Evolutionary conservation across 441 rosid genomes (phyloP).

Genomic region (Cnidoscolus chayamansa): DNA sequence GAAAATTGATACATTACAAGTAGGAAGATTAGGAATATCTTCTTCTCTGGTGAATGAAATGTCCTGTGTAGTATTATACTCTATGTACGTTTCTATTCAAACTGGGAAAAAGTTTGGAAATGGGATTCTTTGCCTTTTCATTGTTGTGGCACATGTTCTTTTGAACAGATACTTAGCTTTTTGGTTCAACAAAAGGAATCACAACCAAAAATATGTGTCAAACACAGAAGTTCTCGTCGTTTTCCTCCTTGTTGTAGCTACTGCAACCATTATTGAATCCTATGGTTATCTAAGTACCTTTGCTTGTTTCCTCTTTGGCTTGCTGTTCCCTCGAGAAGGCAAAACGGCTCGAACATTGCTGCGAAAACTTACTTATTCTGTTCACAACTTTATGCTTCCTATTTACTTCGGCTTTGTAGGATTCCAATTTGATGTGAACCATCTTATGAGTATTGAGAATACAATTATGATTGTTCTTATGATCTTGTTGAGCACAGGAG

Average conservation of each 20-base stretch:
- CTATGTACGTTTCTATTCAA: slow-evolving; percentile 23
- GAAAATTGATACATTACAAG: slow-evolving; percentile 59
- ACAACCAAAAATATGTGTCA: slow-evolving; percentile 50
- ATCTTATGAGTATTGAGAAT: slow-evolving; percentile 17
- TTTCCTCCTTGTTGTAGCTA: slow-evolving; percentile 33
- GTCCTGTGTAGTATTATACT: slow-evolving; percentile 37
- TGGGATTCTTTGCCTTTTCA: slow-evolving; percentile 33
- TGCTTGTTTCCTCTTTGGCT: slow-evolving; percentile 57
- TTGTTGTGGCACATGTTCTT: slow-evolving; percentile 28
- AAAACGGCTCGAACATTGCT: slow-evolving; percentile 66
- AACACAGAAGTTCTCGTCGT: slow-evolving; percentile 53
- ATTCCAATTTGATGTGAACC: slow-evolving; percentile 46
- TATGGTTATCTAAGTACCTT: slow-evolving; percentile 41
- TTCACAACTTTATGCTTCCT: slow-evolving; percentile 75
- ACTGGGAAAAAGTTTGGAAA: slow-evolving; percentile 25
- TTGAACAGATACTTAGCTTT: slow-evolving; percentile 45
- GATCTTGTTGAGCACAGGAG: slow-evolving; percentile 38
- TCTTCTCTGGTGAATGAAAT: slow-evolving; percentile 61
- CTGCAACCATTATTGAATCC: slow-evolving; percentile 40
- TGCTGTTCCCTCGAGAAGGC: slow-evolving; percentile 78
- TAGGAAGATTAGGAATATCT: slow-evolving; percentile 60
- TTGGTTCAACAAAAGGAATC: slow-evolving; percentile 59
- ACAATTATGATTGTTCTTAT: slow-evolving; percentile 27
- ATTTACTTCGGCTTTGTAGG: slow-evolving; percentile 75
- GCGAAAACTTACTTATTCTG: slow-evolving; percentile 52